These are phyloP conservation scores for Zygoascus hellenicus DNA, from an alignment of 1,139 yeast species.

Conservation along the genomic window DNA sequence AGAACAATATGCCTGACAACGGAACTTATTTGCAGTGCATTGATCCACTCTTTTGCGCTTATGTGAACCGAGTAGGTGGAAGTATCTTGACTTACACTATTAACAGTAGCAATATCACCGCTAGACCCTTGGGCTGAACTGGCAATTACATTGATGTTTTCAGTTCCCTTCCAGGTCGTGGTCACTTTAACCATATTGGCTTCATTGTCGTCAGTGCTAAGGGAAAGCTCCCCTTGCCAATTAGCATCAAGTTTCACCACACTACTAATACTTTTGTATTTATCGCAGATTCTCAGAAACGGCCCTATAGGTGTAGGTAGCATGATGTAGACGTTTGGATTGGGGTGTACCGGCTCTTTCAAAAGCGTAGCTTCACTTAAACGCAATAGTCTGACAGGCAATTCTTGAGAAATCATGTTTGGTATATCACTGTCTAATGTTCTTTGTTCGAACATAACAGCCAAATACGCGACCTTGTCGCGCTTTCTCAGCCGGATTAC, in stretches of 20 bases:
- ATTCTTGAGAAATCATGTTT: conserved; percentile 25
- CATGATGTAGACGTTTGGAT: conserved; percentile 22
- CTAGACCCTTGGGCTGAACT: conserved; percentile 11
- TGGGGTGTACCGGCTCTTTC: conserved; percentile 26
- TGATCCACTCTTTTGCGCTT: conserved; percentile 32
- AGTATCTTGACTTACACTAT: not conserved
- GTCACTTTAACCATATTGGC: conserved; percentile 16
- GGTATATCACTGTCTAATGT: conserved; percentile 16
- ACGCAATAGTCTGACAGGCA: conserved; percentile 26
- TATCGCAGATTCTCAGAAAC: conserved; percentile 21
- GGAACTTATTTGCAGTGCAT: conserved; percentile 28
- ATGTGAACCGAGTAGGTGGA: conserved; percentile 20
- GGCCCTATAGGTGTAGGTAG: conserved; percentile 15
- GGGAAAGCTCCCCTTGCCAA: conserved; percentile 24
- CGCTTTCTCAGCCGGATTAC: conserved; percentile 21
- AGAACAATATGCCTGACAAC: conserved; percentile 30
- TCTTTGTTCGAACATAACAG: conserved; percentile 18
- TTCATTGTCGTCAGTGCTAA: conserved; percentile 24
- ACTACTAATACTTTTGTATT: conserved; percentile 25
- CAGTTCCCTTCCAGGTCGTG: conserved; percentile 13
- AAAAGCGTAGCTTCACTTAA: conserved; percentile 16
- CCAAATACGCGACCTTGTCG: conserved; percentile 23
- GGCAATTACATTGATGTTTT: conserved; percentile 7
- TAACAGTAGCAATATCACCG: conserved; percentile 7
- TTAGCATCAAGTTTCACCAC: conserved; percentile 24